These are phyloP conservation scores for Voacanga thouarsii DNA, from an alignment of 257 asterid species.

Conservation along the genomic window DNA sequence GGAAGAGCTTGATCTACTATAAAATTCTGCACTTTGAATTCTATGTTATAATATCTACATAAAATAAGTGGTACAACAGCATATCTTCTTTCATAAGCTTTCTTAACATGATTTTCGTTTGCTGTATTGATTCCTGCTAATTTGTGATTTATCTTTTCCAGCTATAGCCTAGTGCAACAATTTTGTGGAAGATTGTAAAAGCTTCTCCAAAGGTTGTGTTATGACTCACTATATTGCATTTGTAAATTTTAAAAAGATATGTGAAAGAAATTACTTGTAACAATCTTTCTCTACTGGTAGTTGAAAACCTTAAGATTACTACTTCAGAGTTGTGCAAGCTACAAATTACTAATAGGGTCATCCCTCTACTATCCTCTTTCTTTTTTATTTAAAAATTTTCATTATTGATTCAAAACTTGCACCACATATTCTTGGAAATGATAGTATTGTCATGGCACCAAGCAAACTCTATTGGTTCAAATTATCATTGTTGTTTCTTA, in stretches of 20 bases:
- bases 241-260: slow-evolving; percentile 16
- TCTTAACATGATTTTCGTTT: background rate
- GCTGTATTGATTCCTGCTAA: slow-evolving; percentile 3
- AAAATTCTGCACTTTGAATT: too few relatives aligned
- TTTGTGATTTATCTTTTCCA: slow-evolving; percentile 5
- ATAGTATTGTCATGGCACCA: background rate
- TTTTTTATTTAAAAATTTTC: background rate
- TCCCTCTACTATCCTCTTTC: slow-evolving; percentile 64
- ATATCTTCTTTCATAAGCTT: background rate
- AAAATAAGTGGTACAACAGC: background rate
- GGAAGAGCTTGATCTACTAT: too few relatives aligned
- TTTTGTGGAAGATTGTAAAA: slow-evolving; percentile 80
- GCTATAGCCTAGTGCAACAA: slow-evolving; percentile 93
- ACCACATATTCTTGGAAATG: background rate
- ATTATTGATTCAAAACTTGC: background rate
- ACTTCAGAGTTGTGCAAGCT: slow-evolving; percentile 67
- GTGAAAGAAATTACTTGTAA: slow-evolving; percentile 24
- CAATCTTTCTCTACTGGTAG: slow-evolving; percentile 67
- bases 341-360: slow-evolving; percentile 61
- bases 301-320: slow-evolving; percentile 85
- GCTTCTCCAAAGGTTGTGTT: slow-evolving; percentile 77
- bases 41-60: background rate
- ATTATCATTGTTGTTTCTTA: too few relatives aligned
- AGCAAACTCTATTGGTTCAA: too few relatives aligned
- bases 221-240: slow-evolving; percentile 1